Evolutionary conservation across 108 stramenopile genomes (phyloP), one percentile per base, ranked within the genome.

Genomic region (Chaetoceros tenuissimus): DNA sequence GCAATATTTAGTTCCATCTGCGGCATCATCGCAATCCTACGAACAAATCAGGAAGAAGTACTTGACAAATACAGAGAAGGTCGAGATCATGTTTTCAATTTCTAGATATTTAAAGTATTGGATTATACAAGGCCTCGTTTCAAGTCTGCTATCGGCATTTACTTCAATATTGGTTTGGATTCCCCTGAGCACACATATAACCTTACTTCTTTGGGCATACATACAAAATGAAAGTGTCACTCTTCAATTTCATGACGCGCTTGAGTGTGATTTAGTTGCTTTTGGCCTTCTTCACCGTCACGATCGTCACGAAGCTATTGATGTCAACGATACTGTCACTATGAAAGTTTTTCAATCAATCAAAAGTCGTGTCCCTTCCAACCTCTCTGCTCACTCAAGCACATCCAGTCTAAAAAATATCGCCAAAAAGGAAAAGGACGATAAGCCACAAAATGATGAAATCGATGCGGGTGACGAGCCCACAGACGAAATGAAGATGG

Each of bases 41-140:
- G 53, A 57, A 47, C 51, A 57, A 2, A 45, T 45, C 23, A 45
- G 20, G 24, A 72, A 48, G 45, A 16, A 48, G 49, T 46, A 57
- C n/a, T n/a, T n/a, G 16, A 53, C 50, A 30, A 54, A 53, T 8
- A 17, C 50, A 27, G 57, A 60, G 19, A 65, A 51, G 49, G 52
- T 45, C 30, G 55, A 29, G 8, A 58, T 46, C 30, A 63, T 74
- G 31, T 49, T 62, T 21, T 58, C 63, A n/a, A 43, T 51, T 31
- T 53, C 78, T 20, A 57, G 84, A 28, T 83, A 73, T 25, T 73
- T 88, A 17, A 73, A 85, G 52, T 91, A 83, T 67, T 91, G 89
- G 89, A 59, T 85, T 16, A 49, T 87, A 10, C 72, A 87, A 53
- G 78, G 69, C 8, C 23, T 67, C 27, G 24, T 81, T 26, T 60